Base-by-base conservation (phyloP, 345 rosid genomes). In the Carallia pectinifolia region DNA sequence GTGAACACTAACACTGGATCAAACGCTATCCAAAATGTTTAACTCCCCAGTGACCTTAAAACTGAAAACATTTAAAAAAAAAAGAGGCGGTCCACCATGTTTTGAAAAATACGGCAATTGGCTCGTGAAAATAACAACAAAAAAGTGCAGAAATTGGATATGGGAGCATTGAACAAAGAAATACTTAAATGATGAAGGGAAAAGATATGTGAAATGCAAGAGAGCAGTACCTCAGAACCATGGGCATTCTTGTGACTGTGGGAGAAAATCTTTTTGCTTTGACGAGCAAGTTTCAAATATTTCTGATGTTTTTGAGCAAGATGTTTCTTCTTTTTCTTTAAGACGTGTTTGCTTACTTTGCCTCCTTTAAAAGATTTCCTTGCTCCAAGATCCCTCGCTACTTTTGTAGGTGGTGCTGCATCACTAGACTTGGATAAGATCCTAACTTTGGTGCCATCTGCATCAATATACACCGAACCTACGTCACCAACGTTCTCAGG, bases 401-500 rank as follows among this genome's bases (percentile, higher is more conserved):
- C 74, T 69, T 73, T 69, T 56, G 79, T 60, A 53, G 65, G 77
- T 50, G 59, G 40, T 58, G 84, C 74, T 34, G 70, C 66, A 7
- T 85, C 88, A 71, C 53, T 69, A 63, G 72, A 74, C 84, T 89
- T 88, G 10, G 97, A 95, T 86, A 95, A 78, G 78, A 90, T 92
- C 76, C 96, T 76, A 65, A 95, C 72, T 71, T 95, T 95, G 65
- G 89, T 93, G 53, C 99, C 97, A 75, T 74, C 86, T 61, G 81
- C 89, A 82, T 95, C 97, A 74, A 95, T 80, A 81, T 95, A 92
- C 67, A 95, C 99, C 56, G 97, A 88, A 74, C 96, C 97, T 18
- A 76, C 88, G 76, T 81, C 88, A 74, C 74, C 87, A 59, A 75
- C 83, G 74, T 80, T 86, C 76, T 85, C 87, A 50, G 76, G 82